Conservation (phyloP, 2,329 filamentous ascomycete species). For the Alternaria ethzedia region DNA sequence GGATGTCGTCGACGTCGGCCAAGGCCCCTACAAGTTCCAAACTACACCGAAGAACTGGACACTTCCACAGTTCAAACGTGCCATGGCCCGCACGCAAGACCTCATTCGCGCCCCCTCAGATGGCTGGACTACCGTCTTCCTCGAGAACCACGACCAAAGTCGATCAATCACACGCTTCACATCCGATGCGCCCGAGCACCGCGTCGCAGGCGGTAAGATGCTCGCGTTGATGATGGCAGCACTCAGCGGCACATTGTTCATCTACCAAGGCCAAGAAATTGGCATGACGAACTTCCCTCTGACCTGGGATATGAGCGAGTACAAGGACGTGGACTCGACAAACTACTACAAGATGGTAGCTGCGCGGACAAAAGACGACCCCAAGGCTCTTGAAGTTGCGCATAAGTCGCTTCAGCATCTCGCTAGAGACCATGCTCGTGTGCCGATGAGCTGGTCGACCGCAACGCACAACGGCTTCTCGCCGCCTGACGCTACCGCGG, state of each 20-base stretch:
- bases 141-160: conserved; percentile 62
- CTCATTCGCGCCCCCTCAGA: conserved; percentile 38
- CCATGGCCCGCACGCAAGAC: conserved; percentile 40
- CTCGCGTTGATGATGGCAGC: conserved; percentile 56
- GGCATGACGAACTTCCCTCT: conserved; percentile 58
- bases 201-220: conserved; percentile 56
- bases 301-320: conserved; percentile 54
- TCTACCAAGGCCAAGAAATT: conserved; percentile 60
- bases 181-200: conserved; percentile 55
- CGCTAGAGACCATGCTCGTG: conserved; percentile 70
- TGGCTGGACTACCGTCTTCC: conserved; percentile 58
- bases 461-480: conserved; percentile 65
- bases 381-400: conserved; percentile 53
- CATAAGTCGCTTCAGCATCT: conserved; percentile 63
- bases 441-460: conserved; percentile 71
- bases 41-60: conserved; percentile 43
- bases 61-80: conserved; percentile 40
- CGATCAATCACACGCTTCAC: conserved; percentile 57
- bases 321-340: conserved; percentile 61
- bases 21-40: conserved; percentile 47
- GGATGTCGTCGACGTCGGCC: conserved; percentile 50
- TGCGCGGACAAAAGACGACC: conserved; percentile 32
- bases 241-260: conserved; percentile 57
- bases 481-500: conserved; percentile 52
- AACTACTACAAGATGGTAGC: conserved; percentile 57